Percentiles rank a stretch among this genome's conserved stretches.
Conservation (phyloP, 208 protist genomes). For the Leishmania tarentolae region DNA sequence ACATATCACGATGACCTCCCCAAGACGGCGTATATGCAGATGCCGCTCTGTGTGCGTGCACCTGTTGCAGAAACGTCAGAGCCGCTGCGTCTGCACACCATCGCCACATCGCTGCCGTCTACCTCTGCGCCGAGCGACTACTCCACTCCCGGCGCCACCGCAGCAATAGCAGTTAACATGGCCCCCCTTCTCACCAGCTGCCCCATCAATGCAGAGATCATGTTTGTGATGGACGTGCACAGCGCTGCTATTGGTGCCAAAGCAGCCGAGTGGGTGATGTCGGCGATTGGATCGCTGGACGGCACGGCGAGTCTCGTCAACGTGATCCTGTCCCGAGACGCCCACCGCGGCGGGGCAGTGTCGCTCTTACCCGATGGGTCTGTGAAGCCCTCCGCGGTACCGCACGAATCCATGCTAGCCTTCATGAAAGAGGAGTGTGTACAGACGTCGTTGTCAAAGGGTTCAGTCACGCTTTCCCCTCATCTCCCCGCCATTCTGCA, state of each 20-base stretch:
- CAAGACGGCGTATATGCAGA: conserved; percentile 17
- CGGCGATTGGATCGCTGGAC: conserved; percentile 28
- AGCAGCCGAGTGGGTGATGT: conserved; percentile 40
- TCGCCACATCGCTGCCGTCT: conserved; percentile 4
- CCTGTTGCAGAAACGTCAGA: conserved; percentile 49
- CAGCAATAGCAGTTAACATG: conserved; percentile 44
- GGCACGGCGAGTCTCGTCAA: conserved; percentile 57
- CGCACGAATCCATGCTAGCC: conserved; percentile 25
- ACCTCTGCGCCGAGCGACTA: conserved; percentile 22
- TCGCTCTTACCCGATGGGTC: conserved; percentile 32
- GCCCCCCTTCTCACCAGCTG: conserved; percentile 44
- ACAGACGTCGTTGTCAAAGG: conserved; percentile 3
- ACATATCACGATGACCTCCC: conserved; percentile 23
- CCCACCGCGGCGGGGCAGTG: conserved; percentile 25
- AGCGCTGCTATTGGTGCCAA: conserved; percentile 20
- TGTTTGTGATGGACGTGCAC: conserved; percentile 73
- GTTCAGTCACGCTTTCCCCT: conserved; percentile 21
- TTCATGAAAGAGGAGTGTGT: conserved; percentile 34
- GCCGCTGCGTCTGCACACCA: conserved; percentile 56
- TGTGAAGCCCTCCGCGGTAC: conserved; percentile 20
- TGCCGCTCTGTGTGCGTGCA: conserved; percentile 35
- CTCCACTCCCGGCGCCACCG: conserved; percentile 31
- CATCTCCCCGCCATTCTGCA: conserved; percentile 45
- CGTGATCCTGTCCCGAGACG: conserved; percentile 47
- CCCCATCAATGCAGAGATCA: conserved; percentile 61